Base-by-base conservation (phyloP, 352 stramenopile genomes). In the Globisporangium lucens region DNA sequence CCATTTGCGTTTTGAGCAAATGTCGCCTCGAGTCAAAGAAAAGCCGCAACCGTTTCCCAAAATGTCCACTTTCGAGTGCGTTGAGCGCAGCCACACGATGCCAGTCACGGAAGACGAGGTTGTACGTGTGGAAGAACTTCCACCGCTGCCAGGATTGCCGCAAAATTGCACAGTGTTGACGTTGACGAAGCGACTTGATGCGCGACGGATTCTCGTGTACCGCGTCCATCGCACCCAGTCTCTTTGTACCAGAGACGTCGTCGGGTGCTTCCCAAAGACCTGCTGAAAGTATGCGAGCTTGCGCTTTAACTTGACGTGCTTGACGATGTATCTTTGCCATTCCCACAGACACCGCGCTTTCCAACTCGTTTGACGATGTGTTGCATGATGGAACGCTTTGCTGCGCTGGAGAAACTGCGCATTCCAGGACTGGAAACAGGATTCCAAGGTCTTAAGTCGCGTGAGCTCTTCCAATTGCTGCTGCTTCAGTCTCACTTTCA, bases 271-370 rank as follows among this genome's bases (percentile, higher is more conserved):
- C 8, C 79, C 79, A 51, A 75, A 79, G 0, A 85, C 57, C 46
- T 74, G 70, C 4, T 63, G 67, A 27, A 83, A 89, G 49, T 85
- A 75, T 1, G 13, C 17, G 3, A 84, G 56, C 38, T 87, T 87
- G 51, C 62, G 69, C 38, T 65, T 66, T 10, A 76, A 52, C 27
- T 56, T 70, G n/a, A 67, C 63, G 17, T 61, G 65, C 7, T 62
- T 56, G 2, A 35, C 35, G 1, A 58, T 53, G 36, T 72, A 38
- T 6, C 58, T 38, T 13, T 33, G 56, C 78, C 74, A 86, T 20
- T 12, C 56, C 1, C 17, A 27, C 10, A 82, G 57, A 30, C 43
- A 69, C 9, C 0, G 20, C 3, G 13, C 65, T 20, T 46, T 53
- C 30, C 58, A 29, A 2, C 9, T 17, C 9, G 1, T 12, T 10